Evolutionary conservation across 2,329 filamentous ascomycete genomes (phyloP), one percentile per base, ranked within the genome.

Genomic region (Macrophomina pseudophaseolina): DNA sequence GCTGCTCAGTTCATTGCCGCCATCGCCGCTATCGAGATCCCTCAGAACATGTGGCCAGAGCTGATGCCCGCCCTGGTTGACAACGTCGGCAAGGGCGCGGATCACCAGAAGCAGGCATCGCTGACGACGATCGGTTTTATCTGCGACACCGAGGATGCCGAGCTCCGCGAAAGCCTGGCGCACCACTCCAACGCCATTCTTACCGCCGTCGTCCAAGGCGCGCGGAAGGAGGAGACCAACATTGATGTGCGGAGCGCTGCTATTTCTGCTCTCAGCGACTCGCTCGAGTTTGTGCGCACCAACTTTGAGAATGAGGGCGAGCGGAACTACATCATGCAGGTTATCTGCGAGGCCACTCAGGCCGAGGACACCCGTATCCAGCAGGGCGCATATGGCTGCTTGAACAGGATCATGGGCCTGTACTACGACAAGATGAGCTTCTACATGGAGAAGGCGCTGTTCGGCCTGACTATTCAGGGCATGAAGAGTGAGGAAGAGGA

Each of bases 391-490:
- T 99, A 97, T 78, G 95, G 95, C 74, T 98, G 95, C 80, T 84
- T 99, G 72, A 99, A 99, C 87, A 90, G 95, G 75, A 98, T 99
- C 80, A 99, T 99, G 95, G 92, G 87, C 68, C 87, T 97, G 70
- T 99, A 99, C 86, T 99, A 99, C 80, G 95, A 99, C 75, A 96
- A 97, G 84, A 99, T 99, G 95, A 91, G 94, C 75, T 99, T 97
- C 82, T 99, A 99, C 84, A 99, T 99, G 95, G 95, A 99, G 86
- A 98, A 98, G 88, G 95, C 95, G 42, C 87, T 99, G 51, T 99
- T 99, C 74, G 95, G 95, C 67, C 86, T 99, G 48, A 99, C 95
- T 46, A 97, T 99, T 70, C 90, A 97, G 78, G 95, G 95, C 72
- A 99, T 99, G 95, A 97, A 97, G 87, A 96, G 89, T 74, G 90